Evolutionary conservation across 1,284 basidiomycete species (phyloP), one percentile per base, ranked within the genome.

Genomic region (Apiotrichum mycotoxinovorans): DNA sequence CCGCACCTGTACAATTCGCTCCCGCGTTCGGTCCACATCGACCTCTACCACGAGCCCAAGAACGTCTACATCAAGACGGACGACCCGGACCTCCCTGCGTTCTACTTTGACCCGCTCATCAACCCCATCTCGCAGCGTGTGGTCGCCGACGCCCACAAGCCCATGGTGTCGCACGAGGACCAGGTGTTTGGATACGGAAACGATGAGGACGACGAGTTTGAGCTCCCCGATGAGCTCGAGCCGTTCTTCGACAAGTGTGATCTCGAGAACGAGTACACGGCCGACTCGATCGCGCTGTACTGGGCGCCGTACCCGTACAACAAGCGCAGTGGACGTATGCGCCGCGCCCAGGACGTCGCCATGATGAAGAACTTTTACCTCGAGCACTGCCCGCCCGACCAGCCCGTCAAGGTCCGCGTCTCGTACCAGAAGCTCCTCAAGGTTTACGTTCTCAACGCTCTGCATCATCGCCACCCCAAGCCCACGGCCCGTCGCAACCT

Each of bases 341-440:
- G 93, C 58, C 84, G 96, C 53, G 92, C 94, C 1, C 91, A 98
- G 73, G 96, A 99, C 74, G 79, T 98, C 7, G 93, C 96, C 1
- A 82, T 98, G 54, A 89, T 98, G 66, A 98, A 98, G 82, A 89
- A 91, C 69, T 98, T 95, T 89, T 95, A 94, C 68, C 82, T 98
- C 42, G 96, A 99, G 76, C 96, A 98, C 75, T 98, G 94, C 74
- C 96, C 96, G 34, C 91, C 93, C 0, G 88, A 87, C 51, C 92
- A 96, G 75, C 86, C 94, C 0, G 95, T 98, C 73, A 99, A 99
- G 83, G 91, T 98, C 67, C 88, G 96, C 66, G 96, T 99, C 1
- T 98, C 94, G 40, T 98, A 99, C 73, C 96, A 99, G 81, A 99
- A 99, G 80, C 82, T 99, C 69, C 83, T 98, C 63, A 99, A 98